These are phyloP conservation scores for Erodium texanum DNA, from an alignment of 441 rosid genomes.

Conservation along the genomic window DNA sequence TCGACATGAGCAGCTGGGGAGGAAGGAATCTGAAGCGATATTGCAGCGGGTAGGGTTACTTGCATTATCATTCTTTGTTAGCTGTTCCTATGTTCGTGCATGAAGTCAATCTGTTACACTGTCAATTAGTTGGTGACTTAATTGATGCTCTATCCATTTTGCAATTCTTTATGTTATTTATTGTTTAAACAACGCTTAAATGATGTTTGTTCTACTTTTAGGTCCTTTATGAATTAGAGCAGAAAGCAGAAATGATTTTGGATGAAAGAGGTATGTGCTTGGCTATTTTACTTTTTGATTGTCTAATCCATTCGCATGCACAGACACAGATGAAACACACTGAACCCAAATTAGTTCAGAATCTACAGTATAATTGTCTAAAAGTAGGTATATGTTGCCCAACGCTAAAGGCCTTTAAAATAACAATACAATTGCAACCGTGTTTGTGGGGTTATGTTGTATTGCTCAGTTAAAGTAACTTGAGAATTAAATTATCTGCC, in stretches of 20 bases:
- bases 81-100: not conserved
- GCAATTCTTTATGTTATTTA: not conserved
- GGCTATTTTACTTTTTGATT: not conserved
- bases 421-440: not conserved
- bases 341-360: not conserved
- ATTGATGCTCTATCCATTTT: constrained; percentile 3
- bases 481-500: not conserved
- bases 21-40: constrained; percentile 85
- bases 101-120: not conserved
- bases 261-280: constrained; percentile 83
- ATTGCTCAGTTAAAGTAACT: not conserved
- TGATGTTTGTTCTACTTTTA: constrained; percentile 21
- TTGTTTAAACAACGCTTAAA: constrained; percentile 7
- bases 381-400: not conserved
- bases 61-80: not conserved
- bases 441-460: not conserved
- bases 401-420: not conserved
- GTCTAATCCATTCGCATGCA: not conserved
- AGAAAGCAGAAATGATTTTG: constrained; percentile 73
- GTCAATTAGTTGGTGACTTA: not conserved
- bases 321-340: not conserved
- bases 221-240: constrained; percentile 87
- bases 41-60: constrained; percentile 66
- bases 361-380: not conserved
- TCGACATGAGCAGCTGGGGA: constrained; percentile 91